A percentile compares a stretch with the other conserved stretches of the same genome.
Evolutionary conservation across 1,139 yeast species (phyloP).

Genomic region (Hyphopichia wangnamkhiaoensis): DNA sequence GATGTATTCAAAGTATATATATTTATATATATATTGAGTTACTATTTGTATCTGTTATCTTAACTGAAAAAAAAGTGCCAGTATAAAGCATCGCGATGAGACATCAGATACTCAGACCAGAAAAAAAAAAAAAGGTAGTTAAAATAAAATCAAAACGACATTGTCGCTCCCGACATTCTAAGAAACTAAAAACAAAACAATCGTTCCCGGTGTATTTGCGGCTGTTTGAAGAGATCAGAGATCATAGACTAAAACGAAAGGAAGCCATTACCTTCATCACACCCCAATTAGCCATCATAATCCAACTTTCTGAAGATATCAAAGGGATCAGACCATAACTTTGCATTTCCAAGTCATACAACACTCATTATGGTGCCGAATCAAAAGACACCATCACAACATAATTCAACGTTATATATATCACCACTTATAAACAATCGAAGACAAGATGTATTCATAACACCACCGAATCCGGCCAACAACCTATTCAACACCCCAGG

Average conservation of each 20-base stretch:
- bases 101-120: not conserved
- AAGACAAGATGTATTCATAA: conserved; percentile 50
- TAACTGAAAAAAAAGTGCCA: no score
- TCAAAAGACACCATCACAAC: conserved; percentile 46
- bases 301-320: not conserved
- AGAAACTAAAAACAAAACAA: not conserved
- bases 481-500: conserved; percentile 47
- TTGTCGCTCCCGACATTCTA: not conserved
- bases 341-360: no score
- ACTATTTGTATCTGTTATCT: no score
- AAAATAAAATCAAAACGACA: not conserved
- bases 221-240: no score
- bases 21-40: no score
- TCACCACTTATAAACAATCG: conserved; percentile 57
- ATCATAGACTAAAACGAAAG: no score
- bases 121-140: not conserved
- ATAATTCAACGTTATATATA: conserved; percentile 62
- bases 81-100: conserved; percentile 3
- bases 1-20: no score
- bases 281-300: no score
- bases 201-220: not conserved
- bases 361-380: conserved; percentile 26
- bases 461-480: conserved; percentile 54
- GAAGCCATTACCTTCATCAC: no score
- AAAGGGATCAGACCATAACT: no score